phyloP scores from a whole-genome alignment of 371 early-diverging fungal genomes.

The Rhizomucor miehei region DNA sequence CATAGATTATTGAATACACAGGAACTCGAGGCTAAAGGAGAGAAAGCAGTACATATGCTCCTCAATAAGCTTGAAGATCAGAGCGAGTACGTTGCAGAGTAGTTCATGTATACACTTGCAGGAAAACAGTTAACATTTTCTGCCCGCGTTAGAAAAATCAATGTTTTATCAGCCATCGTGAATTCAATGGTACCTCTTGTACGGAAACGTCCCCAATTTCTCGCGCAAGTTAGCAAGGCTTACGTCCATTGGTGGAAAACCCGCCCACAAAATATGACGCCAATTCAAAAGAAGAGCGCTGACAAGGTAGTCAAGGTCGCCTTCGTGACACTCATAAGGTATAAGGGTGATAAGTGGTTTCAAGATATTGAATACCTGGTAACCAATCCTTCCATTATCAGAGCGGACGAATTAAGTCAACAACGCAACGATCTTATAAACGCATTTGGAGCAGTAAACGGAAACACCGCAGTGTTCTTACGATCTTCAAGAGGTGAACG shows the following conservation, averaged over 20 bases:
- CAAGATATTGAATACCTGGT: not conserved
- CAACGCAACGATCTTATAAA: constrained; percentile 31
- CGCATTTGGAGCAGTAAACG: constrained; percentile 37
- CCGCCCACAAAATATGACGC: constrained; percentile 22
- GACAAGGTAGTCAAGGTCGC: constrained; percentile 40
- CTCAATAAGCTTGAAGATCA: constrained; percentile 8
- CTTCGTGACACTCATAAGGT: constrained; percentile 45
- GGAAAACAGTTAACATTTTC: not conserved
- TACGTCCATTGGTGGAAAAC: constrained; percentile 26
- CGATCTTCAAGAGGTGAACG: constrained; percentile 17
- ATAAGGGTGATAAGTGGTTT: not conserved
- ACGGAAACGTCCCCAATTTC: constrained; percentile 32
- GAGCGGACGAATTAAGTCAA: constrained; percentile 25
- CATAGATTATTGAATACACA: constrained; percentile 38
- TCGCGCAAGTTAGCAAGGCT: constrained; percentile 18
- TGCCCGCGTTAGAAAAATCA: constrained; percentile 1
- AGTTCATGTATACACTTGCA: not conserved
- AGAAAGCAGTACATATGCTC: constrained; percentile 22
- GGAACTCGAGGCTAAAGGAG: constrained; percentile 33
- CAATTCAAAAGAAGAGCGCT: constrained; percentile 38
- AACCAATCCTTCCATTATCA: constrained; percentile 2
- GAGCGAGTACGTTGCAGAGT: constrained; percentile 17
- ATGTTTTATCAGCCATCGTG: constrained; percentile 42
- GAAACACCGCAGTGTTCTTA: constrained; percentile 41
- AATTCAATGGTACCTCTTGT: constrained; percentile 37